Percentiles rank a stretch among this genome's conserved stretches.
phyloP scores from a whole-genome alignment of 495 filamentous ascomycete genomes.

The Bombardia bombarda region DNA sequence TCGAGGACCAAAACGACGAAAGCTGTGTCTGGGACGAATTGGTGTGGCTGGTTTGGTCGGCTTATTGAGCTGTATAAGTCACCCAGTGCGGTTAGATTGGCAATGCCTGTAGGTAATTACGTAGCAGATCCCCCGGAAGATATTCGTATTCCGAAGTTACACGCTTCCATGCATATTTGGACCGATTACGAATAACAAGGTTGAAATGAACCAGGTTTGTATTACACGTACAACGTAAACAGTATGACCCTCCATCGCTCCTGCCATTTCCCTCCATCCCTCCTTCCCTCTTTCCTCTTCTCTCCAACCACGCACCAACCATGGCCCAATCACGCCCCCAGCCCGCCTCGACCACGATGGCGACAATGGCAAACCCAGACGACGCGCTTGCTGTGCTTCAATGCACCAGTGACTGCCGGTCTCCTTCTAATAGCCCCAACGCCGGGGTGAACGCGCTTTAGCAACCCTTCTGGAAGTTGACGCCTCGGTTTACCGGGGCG shows the following conservation, averaged over 20 bases:
- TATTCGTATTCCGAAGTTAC: too few relatives aligned
- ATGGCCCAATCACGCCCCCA: slow-evolving; percentile 19
- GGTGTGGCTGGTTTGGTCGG: too few relatives aligned
- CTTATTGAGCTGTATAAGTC: too few relatives aligned
- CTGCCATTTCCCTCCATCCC: neutral
- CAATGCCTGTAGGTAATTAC: too few relatives aligned
- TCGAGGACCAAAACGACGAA: too few relatives aligned
- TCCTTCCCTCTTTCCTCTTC: neutral
- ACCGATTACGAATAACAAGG: too few relatives aligned
- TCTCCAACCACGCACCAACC: slow-evolving; percentile 1
- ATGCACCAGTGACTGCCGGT: neutral
- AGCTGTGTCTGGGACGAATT: too few relatives aligned
- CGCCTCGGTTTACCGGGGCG: slow-evolving; percentile 11
- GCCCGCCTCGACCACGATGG: slow-evolving; percentile 12
- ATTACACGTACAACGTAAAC: neutral
- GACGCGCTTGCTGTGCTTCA: neutral
- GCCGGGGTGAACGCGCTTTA: slow-evolving; percentile 50
- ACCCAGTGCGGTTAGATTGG: too few relatives aligned
- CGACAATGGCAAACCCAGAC: slow-evolving; percentile 19
- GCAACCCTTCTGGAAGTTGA: neutral
- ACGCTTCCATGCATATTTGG: too few relatives aligned
- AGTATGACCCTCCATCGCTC: neutral
- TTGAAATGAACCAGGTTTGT: too few relatives aligned
- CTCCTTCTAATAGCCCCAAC: slow-evolving; percentile 60
- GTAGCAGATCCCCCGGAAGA: too few relatives aligned